Evolutionary conservation across 73 alveolate genomes (phyloP).

Genomic region (Urostyla sp.): DNA sequence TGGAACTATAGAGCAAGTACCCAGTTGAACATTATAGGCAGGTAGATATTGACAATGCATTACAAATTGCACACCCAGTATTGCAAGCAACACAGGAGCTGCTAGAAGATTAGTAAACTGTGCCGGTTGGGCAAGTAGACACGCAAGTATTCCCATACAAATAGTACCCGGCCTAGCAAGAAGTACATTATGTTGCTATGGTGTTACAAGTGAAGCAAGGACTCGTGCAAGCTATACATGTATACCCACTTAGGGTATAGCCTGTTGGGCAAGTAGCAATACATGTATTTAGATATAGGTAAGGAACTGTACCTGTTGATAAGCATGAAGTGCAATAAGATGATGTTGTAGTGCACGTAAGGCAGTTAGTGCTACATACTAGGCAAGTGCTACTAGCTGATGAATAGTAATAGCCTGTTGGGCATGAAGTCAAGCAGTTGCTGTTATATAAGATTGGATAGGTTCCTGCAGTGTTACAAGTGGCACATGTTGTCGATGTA

Average conservation of each 20-base stretch:
- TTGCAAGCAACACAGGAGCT: neutral
- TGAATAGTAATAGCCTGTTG: slow-evolving; percentile 10
- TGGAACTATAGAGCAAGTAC: neutral
- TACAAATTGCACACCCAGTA: neutral
- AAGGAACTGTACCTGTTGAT: neutral
- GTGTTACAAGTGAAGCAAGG: slow-evolving; percentile 14
- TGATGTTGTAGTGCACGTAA: neutral
- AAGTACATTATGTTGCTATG: neutral
- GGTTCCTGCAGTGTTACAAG: too few species aligned
- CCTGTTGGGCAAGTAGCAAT: slow-evolving; percentile 16
- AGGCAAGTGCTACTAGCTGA: too few species aligned
- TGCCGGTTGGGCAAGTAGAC: neutral
- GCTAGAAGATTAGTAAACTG: neutral
- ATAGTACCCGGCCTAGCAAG: neutral
- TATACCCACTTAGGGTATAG: too few species aligned
- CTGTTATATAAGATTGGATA: too few species aligned
- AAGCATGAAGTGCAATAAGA: neutral
- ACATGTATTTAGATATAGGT: neutral
- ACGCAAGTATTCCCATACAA: neutral
- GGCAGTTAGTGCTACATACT: too few species aligned
- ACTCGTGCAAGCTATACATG: too few species aligned
- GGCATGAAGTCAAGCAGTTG: slow-evolving; percentile 8
- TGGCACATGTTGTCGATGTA: too few species aligned
- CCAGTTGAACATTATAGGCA: neutral
- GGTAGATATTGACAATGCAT: too few species aligned